Evolutionary conservation across 495 filamentous ascomycete species (phyloP).

Genomic region (Xylaria scruposa): DNA sequence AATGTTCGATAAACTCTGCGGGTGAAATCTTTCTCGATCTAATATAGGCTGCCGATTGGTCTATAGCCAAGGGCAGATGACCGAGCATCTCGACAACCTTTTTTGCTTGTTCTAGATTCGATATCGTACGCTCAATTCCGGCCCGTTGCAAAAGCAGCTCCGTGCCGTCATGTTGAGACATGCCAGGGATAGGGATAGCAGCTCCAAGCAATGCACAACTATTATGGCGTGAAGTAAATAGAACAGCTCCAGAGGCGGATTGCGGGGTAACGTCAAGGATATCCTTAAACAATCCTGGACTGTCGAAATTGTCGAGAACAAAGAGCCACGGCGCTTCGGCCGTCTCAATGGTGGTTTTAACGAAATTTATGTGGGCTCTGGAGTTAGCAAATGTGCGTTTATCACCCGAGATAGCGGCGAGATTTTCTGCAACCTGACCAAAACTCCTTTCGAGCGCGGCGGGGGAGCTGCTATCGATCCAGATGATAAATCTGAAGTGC

Average conservation of each 20-base stretch:
- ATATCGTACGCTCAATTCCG: conserved; percentile 7
- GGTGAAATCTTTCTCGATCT: conserved; percentile 16
- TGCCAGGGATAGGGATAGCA: conserved; percentile 8
- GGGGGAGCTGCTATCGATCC: conserved; percentile 12
- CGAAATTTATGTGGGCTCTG: conserved; percentile 7
- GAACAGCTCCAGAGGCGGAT: conserved; percentile 12
- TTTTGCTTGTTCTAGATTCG: conserved; percentile 18
- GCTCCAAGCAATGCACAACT: conserved; percentile 15
- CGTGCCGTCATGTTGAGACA: conserved; percentile 16
- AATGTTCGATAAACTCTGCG: conserved; percentile 7
- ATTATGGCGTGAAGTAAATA: conserved; percentile 13
- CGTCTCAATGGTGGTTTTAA: background rate
- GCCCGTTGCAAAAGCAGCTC: conserved; percentile 5
- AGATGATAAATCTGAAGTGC: conserved; percentile 18
- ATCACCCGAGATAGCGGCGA: conserved; percentile 2
- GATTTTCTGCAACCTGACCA: conserved; percentile 16
- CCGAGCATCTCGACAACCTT: conserved; percentile 16
- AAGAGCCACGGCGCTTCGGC: conserved; percentile 6
- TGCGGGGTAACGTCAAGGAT: conserved; percentile 12
- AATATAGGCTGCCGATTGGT: conserved; percentile 17
- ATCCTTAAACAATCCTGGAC: conserved; percentile 13
- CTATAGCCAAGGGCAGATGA: conserved; percentile 2
- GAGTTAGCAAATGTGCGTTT: conserved; percentile 12
- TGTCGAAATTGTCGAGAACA: conserved; percentile 16
- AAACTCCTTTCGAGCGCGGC: conserved; percentile 5